Evolutionary conservation across 1,284 basidiomycete species (phyloP), one percentile per base, ranked within the genome.

Genomic region (Fistulina hepatica): DNA sequence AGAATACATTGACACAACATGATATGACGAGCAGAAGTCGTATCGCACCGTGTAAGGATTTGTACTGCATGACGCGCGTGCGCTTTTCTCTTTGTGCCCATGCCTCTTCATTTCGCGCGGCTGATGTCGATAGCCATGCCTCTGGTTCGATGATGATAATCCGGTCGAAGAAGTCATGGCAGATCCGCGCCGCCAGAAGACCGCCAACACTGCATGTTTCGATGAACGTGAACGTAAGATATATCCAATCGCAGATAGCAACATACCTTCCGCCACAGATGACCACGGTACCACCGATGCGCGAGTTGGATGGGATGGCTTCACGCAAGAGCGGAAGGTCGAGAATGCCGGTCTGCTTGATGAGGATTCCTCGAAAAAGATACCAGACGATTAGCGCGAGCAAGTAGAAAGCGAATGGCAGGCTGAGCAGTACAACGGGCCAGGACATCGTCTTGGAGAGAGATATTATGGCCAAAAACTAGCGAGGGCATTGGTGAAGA

Each of bases 91-190:
- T 42, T 20, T 49, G 47, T 33, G 46, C 38, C 44, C 42, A 47
- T 36, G 34, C 41, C n/a, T 37, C 37, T 5, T 38, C 44, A 11
- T 37, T 39, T 7, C 44, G 31, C 21, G 37, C 45, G 24, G 49
- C 51, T 30, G 51, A 45, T 2, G 42, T 34, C 1, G 43, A 33
- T 1, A 53, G 34, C 55, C 55, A 57, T 4, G 39, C 45, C 36
- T 61, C 60, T 6, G 58, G 44, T 32, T 62, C 58, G 8, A 62
- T 45, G 26, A 62, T 46, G 15, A 60, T 21, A 21, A 61, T 58
- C 6, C 47, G 43, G 26, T 58, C 53, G 33, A 61, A 60, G 39
- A 60, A 58, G 37, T 59, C 57, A 21, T 44, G 42, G 17, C 36
- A 44, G 11, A 46, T 34, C 9, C 44, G 42, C 5, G 42, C 44